Evolutionary conservation across 164 flowering plant genomes (phyloP).

Genomic region (Liquidambar formosana): DNA sequence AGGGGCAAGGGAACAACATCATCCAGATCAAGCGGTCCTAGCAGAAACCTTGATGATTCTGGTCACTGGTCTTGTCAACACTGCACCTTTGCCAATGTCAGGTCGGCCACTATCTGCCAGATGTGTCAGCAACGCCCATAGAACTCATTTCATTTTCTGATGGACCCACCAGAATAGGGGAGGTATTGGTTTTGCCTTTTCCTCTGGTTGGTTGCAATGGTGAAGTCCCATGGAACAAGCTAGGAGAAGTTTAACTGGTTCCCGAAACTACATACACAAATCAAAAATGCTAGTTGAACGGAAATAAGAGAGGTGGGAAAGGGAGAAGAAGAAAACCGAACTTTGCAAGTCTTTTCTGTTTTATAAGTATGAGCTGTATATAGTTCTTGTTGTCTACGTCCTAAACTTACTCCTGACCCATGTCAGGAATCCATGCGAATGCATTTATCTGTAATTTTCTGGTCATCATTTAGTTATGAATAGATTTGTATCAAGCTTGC

Average conservation of each 20-base stretch:
- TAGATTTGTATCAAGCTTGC: slow-evolving; percentile 1
- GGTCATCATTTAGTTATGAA: slow-evolving; percentile 1
- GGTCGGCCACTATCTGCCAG: slow-evolving; percentile 45
- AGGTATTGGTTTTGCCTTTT: background rate
- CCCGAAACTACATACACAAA: background rate
- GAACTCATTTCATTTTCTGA: background rate
- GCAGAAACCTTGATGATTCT: slow-evolving; percentile 44
- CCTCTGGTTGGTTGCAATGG: background rate
- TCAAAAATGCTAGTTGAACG: background rate
- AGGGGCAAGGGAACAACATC: slow-evolving; percentile 51
- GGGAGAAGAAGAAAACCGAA: background rate
- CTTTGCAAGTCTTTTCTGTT: background rate
- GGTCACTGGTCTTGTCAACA: slow-evolving; percentile 78
- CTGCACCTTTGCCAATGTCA: slow-evolving; percentile 71
- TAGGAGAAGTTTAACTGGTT: background rate
- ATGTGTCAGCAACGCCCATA: slow-evolving; percentile 60
- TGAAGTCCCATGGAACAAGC: background rate
- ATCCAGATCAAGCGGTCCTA: slow-evolving; percentile 44
- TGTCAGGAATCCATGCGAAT: background rate
- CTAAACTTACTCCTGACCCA: background rate
- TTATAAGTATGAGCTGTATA: background rate
- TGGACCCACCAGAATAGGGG: background rate
- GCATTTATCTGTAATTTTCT: background rate
- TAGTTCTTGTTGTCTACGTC: slow-evolving; percentile 1
- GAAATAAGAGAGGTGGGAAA: background rate